A percentile compares a stretch with the other conserved stretches of the same genome.
phyloP scores from a whole-genome alignment of 1,284 basidiomycete genomes.

The Trichosporon sp. region DNA sequence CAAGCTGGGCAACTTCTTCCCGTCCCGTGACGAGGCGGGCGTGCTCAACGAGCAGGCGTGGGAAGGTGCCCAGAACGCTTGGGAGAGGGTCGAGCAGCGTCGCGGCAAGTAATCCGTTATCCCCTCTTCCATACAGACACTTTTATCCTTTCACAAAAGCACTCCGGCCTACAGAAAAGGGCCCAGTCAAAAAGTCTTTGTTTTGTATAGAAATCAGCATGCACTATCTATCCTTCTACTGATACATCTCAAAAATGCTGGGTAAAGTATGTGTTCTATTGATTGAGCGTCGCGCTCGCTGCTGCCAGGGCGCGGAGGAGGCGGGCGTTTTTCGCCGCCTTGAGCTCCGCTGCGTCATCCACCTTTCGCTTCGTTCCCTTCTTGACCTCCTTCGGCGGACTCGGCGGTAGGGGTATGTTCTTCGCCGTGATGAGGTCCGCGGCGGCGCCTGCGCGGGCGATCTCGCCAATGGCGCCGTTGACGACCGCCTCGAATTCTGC shows the following conservation, averaged over 20 bases:
- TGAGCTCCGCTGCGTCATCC: slow-evolving; percentile 19
- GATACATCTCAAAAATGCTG: not conserved
- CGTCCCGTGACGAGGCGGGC: slow-evolving; percentile 8
- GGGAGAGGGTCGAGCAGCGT: slow-evolving; percentile 27
- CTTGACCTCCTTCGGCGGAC: slow-evolving; percentile 3
- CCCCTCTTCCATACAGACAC: not conserved
- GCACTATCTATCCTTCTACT: not conserved
- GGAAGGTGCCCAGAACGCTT: slow-evolving; percentile 20
- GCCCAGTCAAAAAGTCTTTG: not conserved
- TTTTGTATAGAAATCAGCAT: not conserved
- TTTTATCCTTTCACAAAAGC: no score
- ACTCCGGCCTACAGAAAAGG: not conserved
- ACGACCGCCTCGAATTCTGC: not conserved
- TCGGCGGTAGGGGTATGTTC: not conserved
- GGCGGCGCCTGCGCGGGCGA: not conserved
- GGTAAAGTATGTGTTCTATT: not conserved
- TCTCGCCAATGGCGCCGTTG: not conserved
- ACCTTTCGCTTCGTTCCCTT: slow-evolving; percentile 14
- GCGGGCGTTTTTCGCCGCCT: slow-evolving; percentile 29
- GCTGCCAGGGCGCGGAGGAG: slow-evolving; percentile 24
- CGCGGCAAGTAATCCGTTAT: slow-evolving; percentile 15
- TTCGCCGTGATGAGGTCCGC: not conserved
- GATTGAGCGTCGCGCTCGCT: slow-evolving; percentile 23
- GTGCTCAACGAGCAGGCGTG: slow-evolving; percentile 16
- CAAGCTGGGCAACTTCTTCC: slow-evolving; percentile 17